Conservation (phyloP, 2,329 filamentous ascomycete genomes). For the Ceratocystis colombiana region DNA sequence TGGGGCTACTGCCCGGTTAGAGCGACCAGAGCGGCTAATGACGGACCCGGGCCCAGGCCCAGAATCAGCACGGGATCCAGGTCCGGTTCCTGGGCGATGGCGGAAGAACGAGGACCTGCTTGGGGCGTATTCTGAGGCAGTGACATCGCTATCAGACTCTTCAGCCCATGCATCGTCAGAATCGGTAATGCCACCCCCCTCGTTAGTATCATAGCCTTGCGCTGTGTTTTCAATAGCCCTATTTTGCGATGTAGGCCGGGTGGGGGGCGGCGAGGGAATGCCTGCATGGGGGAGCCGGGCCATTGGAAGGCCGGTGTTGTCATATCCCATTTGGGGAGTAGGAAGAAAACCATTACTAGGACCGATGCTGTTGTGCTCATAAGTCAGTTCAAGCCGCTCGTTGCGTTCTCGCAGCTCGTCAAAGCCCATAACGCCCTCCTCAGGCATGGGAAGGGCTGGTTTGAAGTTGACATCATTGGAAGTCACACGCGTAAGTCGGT, state of each 20-base stretch:
- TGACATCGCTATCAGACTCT: background rate
- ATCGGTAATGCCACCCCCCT: background rate
- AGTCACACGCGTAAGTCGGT: constrained; percentile 22
- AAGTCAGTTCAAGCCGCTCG: constrained; percentile 15
- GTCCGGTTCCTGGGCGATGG: background rate
- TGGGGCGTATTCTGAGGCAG: constrained; percentile 5
- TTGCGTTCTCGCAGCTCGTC: constrained; percentile 24
- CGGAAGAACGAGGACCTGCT: constrained; percentile 3
- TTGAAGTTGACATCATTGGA: constrained; percentile 21
- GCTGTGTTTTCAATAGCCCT: constrained; percentile 4
- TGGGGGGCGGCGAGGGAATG: constrained; percentile 22
- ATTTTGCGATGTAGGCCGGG: constrained; percentile 22
- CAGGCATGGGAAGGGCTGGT: constrained; percentile 22
- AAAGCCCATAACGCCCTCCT: constrained; percentile 24
- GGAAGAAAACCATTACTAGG: background rate
- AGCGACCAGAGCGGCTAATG: background rate
- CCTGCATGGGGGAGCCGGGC: constrained; percentile 22
- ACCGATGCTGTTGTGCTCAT: background rate
- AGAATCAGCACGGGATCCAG: background rate
- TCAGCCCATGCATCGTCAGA: background rate
- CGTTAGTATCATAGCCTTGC: background rate
- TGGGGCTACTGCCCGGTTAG: background rate
- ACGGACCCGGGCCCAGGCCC: background rate
- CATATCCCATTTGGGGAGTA: constrained; percentile 19
- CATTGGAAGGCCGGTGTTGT: constrained; percentile 23